Evolutionary conservation across 2,329 filamentous ascomycete genomes (phyloP).

Genomic region (Camptophora hylomeconis): DNA sequence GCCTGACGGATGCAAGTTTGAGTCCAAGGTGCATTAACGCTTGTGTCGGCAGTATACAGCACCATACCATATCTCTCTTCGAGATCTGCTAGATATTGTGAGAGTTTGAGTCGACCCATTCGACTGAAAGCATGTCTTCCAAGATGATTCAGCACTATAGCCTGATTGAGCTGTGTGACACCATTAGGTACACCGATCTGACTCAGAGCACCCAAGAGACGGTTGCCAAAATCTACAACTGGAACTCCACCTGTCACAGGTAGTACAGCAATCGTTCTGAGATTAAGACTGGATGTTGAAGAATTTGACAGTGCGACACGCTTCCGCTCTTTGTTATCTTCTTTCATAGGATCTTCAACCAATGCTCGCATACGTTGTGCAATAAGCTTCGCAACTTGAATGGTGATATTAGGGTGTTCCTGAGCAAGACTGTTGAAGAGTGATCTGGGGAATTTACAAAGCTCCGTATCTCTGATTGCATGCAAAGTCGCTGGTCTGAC

Average conservation of each 20-base stretch:
- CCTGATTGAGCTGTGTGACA: constrained; percentile 83
- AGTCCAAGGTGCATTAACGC: constrained; percentile 94
- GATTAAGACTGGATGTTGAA: constrained; percentile 69
- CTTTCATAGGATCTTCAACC: constrained; percentile 64
- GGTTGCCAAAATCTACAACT: constrained; percentile 86
- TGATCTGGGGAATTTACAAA: constrained; percentile 90
- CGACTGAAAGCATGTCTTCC: constrained; percentile 92
- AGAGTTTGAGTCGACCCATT: constrained; percentile 92
- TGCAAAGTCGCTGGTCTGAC: constrained; percentile 81
- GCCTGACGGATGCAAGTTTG: constrained; percentile 95
- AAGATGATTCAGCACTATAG: constrained; percentile 84
- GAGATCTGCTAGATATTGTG: constrained; percentile 89
- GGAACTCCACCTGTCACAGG: constrained; percentile 86
- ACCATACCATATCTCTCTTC: constrained; percentile 96
- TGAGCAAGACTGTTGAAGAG: constrained; percentile 95
- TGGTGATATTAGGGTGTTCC: constrained; percentile 94
- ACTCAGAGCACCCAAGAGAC: constrained; percentile 71
- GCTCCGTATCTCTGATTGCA: constrained; percentile 88
- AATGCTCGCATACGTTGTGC: constrained; percentile 84
- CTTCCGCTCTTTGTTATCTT: constrained; percentile 48
- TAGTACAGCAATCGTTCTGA: constrained; percentile 82
- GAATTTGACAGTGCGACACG: constrained; percentile 27
- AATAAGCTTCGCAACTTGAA: constrained; percentile 98
- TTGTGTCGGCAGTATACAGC: constrained; percentile 91
- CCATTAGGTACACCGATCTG: constrained; percentile 85